A percentile compares a stretch with the other conserved stretches of the same genome.
phyloP scores from a whole-genome alignment of 169 alveolate genomes.

The Amoebophrya sp. region DNA sequence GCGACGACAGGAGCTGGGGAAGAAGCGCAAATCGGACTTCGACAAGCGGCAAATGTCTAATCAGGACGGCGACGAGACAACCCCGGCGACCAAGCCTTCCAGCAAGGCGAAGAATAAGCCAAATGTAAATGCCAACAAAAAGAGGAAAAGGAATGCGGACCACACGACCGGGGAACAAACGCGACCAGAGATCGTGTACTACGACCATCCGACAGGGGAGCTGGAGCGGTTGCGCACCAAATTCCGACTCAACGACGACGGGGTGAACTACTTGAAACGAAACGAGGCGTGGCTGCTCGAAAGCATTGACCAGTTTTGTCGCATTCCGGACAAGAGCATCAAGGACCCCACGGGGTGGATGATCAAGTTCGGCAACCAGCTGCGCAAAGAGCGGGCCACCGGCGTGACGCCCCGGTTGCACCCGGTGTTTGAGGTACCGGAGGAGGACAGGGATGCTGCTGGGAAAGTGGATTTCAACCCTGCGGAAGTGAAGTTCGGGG shows the following conservation, averaged over 20 bases:
- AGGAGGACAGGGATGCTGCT: not conserved
- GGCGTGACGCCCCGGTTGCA: not conserved
- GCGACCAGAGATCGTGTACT: not conserved
- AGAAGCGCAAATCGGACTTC: not conserved
- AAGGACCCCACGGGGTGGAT: conserved; percentile 13
- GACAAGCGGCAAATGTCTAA: not conserved
- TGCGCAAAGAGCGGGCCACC: not conserved
- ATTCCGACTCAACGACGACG: not conserved
- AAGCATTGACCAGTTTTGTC: not conserved
- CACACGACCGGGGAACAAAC: too few species aligned
- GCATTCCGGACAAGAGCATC: conserved; percentile 6
- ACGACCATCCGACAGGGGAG: not conserved
- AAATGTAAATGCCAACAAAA: not conserved
- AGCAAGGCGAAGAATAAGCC: not conserved
- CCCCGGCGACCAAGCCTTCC: not conserved
- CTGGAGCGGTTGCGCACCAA: not conserved
- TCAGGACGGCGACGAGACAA: not conserved
- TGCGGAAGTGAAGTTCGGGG: not conserved
- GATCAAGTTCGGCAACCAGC: not conserved
- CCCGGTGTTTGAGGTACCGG: not conserved
- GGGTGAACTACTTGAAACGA: not conserved
- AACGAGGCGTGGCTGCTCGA: not conserved
- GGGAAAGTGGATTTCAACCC: not conserved
- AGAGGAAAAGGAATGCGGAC: not conserved
- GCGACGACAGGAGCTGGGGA: not conserved